phyloP scores from a whole-genome alignment of 108 stramenopile species.

The Parietichytrium sp. region DNA sequence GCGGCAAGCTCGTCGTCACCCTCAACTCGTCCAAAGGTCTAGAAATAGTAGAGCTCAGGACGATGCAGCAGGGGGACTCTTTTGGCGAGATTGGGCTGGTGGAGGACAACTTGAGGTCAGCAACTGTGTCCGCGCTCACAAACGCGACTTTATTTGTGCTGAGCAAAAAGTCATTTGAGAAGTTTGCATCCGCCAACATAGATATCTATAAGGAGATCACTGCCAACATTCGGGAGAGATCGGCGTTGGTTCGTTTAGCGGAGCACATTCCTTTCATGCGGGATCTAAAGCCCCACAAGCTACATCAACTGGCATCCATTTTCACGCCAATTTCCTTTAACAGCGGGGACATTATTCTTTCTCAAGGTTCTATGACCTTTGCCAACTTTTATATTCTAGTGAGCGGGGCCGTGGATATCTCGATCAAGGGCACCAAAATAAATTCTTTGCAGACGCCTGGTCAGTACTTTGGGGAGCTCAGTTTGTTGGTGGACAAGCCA shows the following conservation, averaged over 20 bases:
- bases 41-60: conserved; percentile 37
- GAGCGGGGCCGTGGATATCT: neutral
- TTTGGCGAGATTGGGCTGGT: conserved; percentile 1
- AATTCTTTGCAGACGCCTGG: neutral
- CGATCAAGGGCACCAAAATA: neutral
- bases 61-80: neutral
- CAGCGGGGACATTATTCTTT: neutral
- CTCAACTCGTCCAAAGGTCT: too few relatives aligned
- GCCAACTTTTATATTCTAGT: conserved; percentile 7
- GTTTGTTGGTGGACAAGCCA: neutral
- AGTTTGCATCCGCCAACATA: neutral
- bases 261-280: neutral
- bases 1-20: too few relatives aligned
- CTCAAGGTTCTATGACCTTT: neutral
- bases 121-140: neutral
- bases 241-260: neutral
- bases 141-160: neutral
- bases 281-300: neutral
- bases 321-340: neutral
- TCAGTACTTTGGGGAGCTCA: conserved; percentile 18
- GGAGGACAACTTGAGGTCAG: neutral
- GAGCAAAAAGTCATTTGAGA: neutral
- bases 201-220: conserved; percentile 10
- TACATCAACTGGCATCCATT: conserved; percentile 2
- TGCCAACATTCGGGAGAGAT: neutral